Evolutionary conservation across 1,139 yeast genomes (phyloP), one percentile per base, ranked within the genome.

Genomic region (Sugiyamaella neomexicana): DNA sequence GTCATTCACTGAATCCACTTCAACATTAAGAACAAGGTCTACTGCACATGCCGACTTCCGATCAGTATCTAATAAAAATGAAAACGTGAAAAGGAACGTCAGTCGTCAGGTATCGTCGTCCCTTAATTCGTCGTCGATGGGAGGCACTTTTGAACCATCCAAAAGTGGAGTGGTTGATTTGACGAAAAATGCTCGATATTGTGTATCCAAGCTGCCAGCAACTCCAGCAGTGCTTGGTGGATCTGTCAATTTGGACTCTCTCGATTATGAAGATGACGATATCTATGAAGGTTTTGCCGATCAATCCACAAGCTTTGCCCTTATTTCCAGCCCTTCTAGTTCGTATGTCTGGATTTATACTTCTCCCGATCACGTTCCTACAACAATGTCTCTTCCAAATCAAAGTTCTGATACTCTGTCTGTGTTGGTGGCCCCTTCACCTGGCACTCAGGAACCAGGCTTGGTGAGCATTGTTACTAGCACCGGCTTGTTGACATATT

Each of bases 271-370:
- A 0, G 52, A 41, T 13, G 55, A 49, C 9, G 53, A 38, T 5
- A 49, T 55, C 17, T 50, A 73, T 51, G 74, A 75, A 55, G 91
- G 86, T 0, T 73, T 75, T 55, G 68, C 85, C 5, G 89, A 85
- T 66, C 74, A 78, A 37, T 62, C 62, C 8, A 79, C 89, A 2
- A 75, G 76, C 39, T 81, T 78, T 65, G 83, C 89, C 0, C 72
- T 86, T 32, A 76, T 80, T 7, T 73, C 82, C 3, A 77, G 82
- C 17, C 74, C 72, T 27, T 70, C 75, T 12, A 73, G 81, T 41
- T 76, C 86, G 34, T 79, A 80, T 63, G 85, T 86, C 4, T 90
- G 96, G 93, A 76, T 81, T 54, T 86, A 85, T 65, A 74, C 76
- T 53, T 80, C 89, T 0, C 76, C 80, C 8, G 87, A 85, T 58